A percentile compares a stretch with the other conserved stretches of the same genome.
These are phyloP conservation scores for Puccinia coronata DNA, from an alignment of 1,284 basidiomycete species.

Conservation along the genomic window DNA sequence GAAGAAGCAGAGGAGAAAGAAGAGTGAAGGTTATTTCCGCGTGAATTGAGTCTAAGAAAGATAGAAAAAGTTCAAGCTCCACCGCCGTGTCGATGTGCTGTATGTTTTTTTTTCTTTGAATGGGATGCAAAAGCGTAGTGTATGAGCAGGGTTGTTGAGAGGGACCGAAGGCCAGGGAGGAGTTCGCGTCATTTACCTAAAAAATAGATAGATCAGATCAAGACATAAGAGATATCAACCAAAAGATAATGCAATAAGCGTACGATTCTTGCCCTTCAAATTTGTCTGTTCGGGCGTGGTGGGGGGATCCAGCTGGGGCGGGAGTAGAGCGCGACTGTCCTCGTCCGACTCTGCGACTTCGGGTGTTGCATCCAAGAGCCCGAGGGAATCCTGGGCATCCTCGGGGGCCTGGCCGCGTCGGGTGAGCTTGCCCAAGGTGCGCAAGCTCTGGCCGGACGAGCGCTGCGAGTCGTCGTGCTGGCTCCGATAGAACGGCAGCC, in stretches of 20 bases:
- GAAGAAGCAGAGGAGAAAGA: too few species aligned
- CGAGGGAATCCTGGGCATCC: background rate
- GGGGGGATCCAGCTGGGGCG: background rate
- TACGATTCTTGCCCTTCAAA: conserved; percentile 7
- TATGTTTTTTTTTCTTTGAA: too few species aligned
- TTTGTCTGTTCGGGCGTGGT: background rate
- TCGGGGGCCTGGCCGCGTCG: background rate
- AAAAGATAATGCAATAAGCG: background rate
- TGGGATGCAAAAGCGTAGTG: too few species aligned
- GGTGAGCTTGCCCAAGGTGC: background rate
- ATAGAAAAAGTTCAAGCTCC: too few species aligned
- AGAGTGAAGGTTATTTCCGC: too few species aligned
- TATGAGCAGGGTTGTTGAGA: too few species aligned
- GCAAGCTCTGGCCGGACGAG: background rate
- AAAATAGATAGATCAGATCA: too few species aligned
- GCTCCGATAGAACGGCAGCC: background rate
- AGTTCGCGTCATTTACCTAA: background rate
- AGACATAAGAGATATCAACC: background rate
- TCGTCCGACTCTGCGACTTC: conserved; percentile 10
- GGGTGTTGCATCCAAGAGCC: conserved; percentile 8
- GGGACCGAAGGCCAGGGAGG: too few species aligned
- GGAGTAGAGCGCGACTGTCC: background rate
- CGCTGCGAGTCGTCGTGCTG: background rate
- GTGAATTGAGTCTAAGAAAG: too few species aligned
- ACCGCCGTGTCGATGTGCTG: too few species aligned